Evolutionary conservation across 2,329 filamentous ascomycete species (phyloP), one percentile per base, ranked within the genome.

Genomic region (Talaromyces funiculosus): DNA sequence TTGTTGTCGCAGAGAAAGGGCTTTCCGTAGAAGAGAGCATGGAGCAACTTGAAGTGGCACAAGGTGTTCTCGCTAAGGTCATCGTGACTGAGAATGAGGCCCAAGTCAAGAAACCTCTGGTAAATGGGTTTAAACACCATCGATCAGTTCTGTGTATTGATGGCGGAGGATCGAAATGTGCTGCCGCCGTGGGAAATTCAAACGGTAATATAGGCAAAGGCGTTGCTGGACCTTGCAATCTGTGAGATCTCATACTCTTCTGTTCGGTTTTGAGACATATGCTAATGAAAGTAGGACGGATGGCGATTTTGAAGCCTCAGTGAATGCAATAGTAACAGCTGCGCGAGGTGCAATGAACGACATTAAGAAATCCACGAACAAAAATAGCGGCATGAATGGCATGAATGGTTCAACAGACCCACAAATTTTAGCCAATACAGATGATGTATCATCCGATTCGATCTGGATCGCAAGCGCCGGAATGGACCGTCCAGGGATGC

Each of bases 161-260:
- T 65, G 76, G 75, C 0, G 77, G 77, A 16, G 77, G 76, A 0
- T 76, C 69, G 3, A 78, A 77, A 62, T 78, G 76, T 61, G 75
- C 73, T 20, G 77, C 76, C n/a, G 69, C 69, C 2, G 61, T 76
- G 10, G 61, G 73, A 4, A 67, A 69, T 16, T 57, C 59, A 1
- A 57, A 66, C 18, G 72, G 71, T 2, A 49, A 63, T 4, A 54
- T 65, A 0, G 70, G 69, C 1, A 64, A 64, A 24, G 75, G 75
- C 4, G 68, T 66, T 33, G 68, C 72, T 37, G 74, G 75, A 2
- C 68, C 74, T 18, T 76, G 75, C 57, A 78, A 79, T 65, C 62
- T 78, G 74, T 77, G 69, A 49, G 43, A 1, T 37, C 20, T 38
- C 33, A 29, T 18, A 10, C 14, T 12, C 51, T 54, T 2, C 2